Percentiles rank a stretch among this genome's conserved stretches.
These are phyloP conservation scores for Phytophthora syringae DNA, from an alignment of 352 stramenopile genomes.

Conservation along the genomic window DNA sequence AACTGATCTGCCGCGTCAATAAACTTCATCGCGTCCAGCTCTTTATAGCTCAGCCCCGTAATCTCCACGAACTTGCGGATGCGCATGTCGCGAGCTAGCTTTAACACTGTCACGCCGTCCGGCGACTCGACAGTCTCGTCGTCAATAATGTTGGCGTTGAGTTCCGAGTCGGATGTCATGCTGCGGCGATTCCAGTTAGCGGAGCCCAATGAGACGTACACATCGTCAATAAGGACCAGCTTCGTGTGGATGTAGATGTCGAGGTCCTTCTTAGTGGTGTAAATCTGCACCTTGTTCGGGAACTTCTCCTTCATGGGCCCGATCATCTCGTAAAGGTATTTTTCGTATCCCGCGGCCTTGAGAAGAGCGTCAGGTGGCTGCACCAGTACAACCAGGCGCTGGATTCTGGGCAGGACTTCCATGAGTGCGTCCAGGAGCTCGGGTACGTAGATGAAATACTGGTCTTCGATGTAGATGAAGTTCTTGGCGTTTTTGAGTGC, in stretches of 20 bases:
- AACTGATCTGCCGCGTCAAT: constrained; percentile 51
- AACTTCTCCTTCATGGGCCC: constrained; percentile 41
- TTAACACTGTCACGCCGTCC: constrained; percentile 40
- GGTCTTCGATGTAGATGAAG: constrained; percentile 39
- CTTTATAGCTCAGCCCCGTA: constrained; percentile 40
- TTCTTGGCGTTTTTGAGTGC: constrained; percentile 54
- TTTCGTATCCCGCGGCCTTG: constrained; percentile 42
- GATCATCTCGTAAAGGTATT: constrained; percentile 66
- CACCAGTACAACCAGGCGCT: constrained; percentile 57
- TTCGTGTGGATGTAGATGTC: constrained; percentile 66
- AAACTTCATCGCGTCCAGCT: constrained; percentile 54
- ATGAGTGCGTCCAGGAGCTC: constrained; percentile 52
- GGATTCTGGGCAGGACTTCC: constrained; percentile 47
- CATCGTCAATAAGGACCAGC: constrained; percentile 65
- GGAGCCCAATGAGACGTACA: constrained; percentile 64
- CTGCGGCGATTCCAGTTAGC: constrained; percentile 67
- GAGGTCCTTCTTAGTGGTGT: constrained; percentile 43
- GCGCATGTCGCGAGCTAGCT: constrained; percentile 53
- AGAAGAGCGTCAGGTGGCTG: constrained; percentile 33
- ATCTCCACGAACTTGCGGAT: constrained; percentile 71
- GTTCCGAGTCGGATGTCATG: constrained; percentile 64
- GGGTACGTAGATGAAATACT: constrained; percentile 49
- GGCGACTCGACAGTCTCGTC: constrained; percentile 31
- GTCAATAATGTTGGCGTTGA: constrained; percentile 63
- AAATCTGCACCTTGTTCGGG: constrained; percentile 44